phyloP scores from a whole-genome alignment of 768 basidiomycete genomes.

The Tubosaeta sp. region DNA sequence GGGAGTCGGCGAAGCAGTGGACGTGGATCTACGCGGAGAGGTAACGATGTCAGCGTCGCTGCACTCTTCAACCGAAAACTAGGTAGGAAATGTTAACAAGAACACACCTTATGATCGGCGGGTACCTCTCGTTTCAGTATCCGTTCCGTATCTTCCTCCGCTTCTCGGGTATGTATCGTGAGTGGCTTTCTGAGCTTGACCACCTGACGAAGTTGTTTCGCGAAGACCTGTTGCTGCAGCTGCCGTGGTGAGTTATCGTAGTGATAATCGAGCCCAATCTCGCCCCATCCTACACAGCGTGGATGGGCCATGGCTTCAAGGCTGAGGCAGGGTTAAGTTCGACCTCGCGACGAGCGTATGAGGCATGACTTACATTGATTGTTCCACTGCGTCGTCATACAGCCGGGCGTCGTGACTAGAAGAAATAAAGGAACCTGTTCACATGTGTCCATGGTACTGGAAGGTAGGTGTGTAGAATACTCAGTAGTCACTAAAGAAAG shows the following conservation, averaged over 20 bases:
- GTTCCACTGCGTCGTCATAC: conserved; percentile 67
- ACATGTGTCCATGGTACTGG: neutral
- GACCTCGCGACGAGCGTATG: neutral
- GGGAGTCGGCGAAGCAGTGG: conserved; percentile 85
- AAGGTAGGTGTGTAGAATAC: too few relatives aligned
- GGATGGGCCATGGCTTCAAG: conserved; percentile 75
- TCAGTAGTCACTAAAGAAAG: too few relatives aligned
- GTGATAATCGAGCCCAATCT: conserved; percentile 85
- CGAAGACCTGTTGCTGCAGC: conserved; percentile 62
- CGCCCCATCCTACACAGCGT: conserved; percentile 83
- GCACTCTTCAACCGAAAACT: neutral
- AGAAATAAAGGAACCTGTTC: neutral
- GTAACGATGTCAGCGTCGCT: neutral
- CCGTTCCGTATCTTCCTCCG: conserved; percentile 75
- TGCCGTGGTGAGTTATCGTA: conserved; percentile 74
- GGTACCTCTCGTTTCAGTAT: conserved; percentile 79
- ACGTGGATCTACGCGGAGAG: conserved; percentile 59
- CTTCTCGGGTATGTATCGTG: conserved; percentile 85
- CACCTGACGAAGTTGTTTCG: conserved; percentile 64
- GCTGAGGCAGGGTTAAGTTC: conserved; percentile 31
- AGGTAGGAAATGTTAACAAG: neutral
- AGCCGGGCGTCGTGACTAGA: conserved; percentile 64
- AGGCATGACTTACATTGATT: conserved; percentile 54
- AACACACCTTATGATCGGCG: conserved; percentile 58
- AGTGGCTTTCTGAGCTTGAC: conserved; percentile 69